Conservation (phyloP, 192 early-diverging fungal genomes). For the Backusella circina region DNA sequence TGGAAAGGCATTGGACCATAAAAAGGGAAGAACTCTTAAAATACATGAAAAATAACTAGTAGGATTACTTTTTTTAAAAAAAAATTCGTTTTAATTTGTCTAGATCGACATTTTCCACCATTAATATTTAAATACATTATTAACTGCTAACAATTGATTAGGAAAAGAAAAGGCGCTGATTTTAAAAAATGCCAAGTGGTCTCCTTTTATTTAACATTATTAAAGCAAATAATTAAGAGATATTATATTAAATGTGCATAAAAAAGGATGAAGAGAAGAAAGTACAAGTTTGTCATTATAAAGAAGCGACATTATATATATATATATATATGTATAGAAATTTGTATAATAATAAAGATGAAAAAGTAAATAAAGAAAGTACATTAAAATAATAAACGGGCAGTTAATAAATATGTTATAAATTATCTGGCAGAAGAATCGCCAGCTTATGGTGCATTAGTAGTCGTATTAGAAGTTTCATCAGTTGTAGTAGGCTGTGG, state of each 20-base stretch:
- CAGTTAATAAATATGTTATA: background rate
- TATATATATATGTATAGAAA: background rate
- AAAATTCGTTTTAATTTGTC: too few species aligned
- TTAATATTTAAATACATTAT: too few species aligned
- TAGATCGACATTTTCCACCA: too few species aligned
- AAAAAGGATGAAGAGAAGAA: background rate
- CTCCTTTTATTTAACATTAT: background rate
- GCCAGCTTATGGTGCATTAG: background rate
- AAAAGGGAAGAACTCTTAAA: too few species aligned
- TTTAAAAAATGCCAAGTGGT: background rate
- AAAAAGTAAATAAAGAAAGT: background rate
- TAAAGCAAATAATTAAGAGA: background rate
- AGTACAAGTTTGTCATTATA: background rate
- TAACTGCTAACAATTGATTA: background rate
- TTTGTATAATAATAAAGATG: background rate
- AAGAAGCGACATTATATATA: background rate
- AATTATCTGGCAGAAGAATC: background rate
- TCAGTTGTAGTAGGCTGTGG: background rate
- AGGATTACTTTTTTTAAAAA: too few species aligned
- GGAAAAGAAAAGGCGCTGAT: background rate
- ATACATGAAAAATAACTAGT: too few species aligned
- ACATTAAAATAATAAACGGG: background rate
- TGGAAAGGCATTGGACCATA: too few species aligned
- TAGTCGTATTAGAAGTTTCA: background rate
- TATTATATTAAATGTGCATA: background rate